Base-by-base conservation (phyloP, 2,329 filamentous ascomycete species). In the Calonectria pauciramosa region DNA sequence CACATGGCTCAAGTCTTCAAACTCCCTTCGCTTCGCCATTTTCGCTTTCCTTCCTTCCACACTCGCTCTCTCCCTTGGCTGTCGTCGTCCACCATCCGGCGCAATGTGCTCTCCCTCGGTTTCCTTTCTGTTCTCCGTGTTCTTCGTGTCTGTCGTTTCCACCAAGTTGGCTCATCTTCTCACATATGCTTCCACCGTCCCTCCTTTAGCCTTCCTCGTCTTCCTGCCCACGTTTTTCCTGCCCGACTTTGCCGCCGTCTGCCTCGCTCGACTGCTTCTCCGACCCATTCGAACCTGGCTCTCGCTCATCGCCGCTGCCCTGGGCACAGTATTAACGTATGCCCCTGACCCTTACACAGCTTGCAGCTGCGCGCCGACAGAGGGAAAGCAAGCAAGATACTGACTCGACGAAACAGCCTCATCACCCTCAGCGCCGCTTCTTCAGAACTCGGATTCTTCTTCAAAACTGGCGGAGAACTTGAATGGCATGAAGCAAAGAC, bases 191-290 rank as follows among this genome's bases (percentile, higher is more conserved):
- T 76, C 74, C 41, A 78, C 78, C 10, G 78, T 84, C 28, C 79
- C 83, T 3, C n/a, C 70, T n/a, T 60, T 68, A 32, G 75, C 80
- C 26, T 83, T 83, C 28, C n/a, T 83, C n/a, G 70, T 83, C 11
- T 84, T 80, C 70, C 77, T 84, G 18, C 82, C 83, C 52, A 80
- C 82, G 1, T 83, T 84, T 70, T 77, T 83, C 67, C 54, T 83
- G 44, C 74, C 78, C 68, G 83, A 84, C 34, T 20, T 82, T 26
- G 32, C 82, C 52, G 74, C 78, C 16, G 73, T 84, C 69, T 79
- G 77, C 60, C 52, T 79, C 34, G 69, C 74, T 38, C 78, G 83
- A 41, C 51, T 83, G 18, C 70, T 83, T 5, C 64, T 83, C 44
- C 78, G 75, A 18, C 82, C 78, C 18, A 75, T 76, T 51, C 79